These are phyloP conservation scores for Fusarium continuum DNA, from an alignment of 2,329 filamentous ascomycete genomes.

Conservation along the genomic window DNA sequence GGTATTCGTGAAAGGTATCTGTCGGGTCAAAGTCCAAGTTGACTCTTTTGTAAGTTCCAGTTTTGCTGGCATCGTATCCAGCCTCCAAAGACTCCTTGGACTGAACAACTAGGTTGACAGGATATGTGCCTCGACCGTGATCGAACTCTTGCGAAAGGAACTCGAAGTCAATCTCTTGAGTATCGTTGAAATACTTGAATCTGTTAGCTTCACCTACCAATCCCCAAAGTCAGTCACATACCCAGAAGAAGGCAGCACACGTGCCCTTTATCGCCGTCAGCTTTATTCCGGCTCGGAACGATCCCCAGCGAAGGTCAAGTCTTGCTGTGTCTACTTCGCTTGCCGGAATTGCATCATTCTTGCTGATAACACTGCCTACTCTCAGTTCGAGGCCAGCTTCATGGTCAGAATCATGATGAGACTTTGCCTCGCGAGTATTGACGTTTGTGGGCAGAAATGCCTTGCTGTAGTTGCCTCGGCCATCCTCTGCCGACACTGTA, in stretches of 20 bases:
- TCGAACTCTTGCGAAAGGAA: slow-evolving; percentile 75
- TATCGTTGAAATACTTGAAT: slow-evolving; percentile 76
- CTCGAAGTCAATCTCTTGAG: slow-evolving; percentile 83
- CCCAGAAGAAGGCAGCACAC: slow-evolving; percentile 84
- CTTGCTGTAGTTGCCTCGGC: slow-evolving; percentile 73
- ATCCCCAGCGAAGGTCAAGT: slow-evolving; percentile 73
- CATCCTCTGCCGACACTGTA: slow-evolving; percentile 65
- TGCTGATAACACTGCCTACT: slow-evolving; percentile 57
- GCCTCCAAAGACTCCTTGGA: slow-evolving; percentile 65
- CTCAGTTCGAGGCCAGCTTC: slow-evolving; percentile 65
- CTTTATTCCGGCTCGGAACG: slow-evolving; percentile 74
- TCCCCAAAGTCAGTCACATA: slow-evolving; percentile 49
- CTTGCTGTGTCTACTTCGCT: slow-evolving; percentile 71
- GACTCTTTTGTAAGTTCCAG: slow-evolving; percentile 65
- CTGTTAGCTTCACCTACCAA: neutral
- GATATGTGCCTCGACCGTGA: slow-evolving; percentile 57
- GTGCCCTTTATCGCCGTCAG: slow-evolving; percentile 70
- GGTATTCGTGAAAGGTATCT: slow-evolving; percentile 76
- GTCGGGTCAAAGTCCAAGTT: slow-evolving; percentile 74
- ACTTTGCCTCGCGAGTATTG: slow-evolving; percentile 48
- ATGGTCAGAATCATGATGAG: slow-evolving; percentile 45
- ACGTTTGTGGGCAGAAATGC: slow-evolving; percentile 67
- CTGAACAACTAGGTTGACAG: slow-evolving; percentile 80
- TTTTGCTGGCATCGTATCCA: slow-evolving; percentile 70
- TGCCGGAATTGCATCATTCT: slow-evolving; percentile 63